Base-by-base conservation (phyloP, 2,329 filamentous ascomycete genomes). In the Aspergillus sp. region DNA sequence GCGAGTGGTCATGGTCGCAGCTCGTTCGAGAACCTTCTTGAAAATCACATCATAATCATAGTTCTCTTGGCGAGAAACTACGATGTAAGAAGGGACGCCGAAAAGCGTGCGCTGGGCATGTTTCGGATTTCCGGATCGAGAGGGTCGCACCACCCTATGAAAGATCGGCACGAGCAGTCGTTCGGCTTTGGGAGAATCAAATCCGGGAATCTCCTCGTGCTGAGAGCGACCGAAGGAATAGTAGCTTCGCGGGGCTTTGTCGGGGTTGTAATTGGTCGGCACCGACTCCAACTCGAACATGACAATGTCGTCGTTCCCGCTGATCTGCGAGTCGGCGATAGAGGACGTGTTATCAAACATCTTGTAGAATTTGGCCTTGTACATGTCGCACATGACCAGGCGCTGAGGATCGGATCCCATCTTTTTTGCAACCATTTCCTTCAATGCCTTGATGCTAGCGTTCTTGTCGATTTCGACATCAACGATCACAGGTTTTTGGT, bases 371-470 rank as follows among this genome's bases (percentile, higher is more conserved):
- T 87, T 91, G 60, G 85, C 79, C 61, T 85, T 88, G 69, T 90
- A 96, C 47, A 95, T 85, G 64, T 99, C 94, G 1, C 85, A 87
- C 13, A 87, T 86, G 66, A 96, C 85, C n/a, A 97, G 86, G 80
- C 46, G 78, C 67, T 50, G 75, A 55, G 81, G 84, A 63, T 65
- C 74, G 61, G 64, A 69, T 36, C 66, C 62, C 51, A 82, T 75
- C 60, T 81, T 82, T 56, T 77, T 77, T 6, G 78, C 82, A 19
- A 87, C 74, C 36, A 76, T 76, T 46, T 84, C 70, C 50, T 75
- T 78, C 51, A 78, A 61, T 1, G 64, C 60, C 53, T 68, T 71
- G 58, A 92, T 80, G 32, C 82, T 87, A 1, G 86, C 83, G 46
- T 86, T 82, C 47, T 78, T 79, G n/a, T 87, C 85, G 32, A 93